Base-by-base conservation (phyloP, 2,329 filamentous ascomycete genomes). In the Botrytis deweyae region DNA sequence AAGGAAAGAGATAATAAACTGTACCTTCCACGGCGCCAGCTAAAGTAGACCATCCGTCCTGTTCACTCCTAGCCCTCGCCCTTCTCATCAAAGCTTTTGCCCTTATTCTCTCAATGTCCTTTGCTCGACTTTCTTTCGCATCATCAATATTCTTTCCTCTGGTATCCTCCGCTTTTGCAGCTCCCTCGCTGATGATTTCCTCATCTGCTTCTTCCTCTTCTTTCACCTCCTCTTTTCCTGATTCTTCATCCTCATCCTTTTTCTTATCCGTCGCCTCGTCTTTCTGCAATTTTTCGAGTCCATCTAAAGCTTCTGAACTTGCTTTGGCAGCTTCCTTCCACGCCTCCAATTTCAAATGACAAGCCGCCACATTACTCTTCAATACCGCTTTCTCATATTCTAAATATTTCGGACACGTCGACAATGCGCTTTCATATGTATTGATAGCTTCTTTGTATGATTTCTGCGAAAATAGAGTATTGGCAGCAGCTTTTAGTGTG, bases 371-470 rank as follows among this genome's bases (percentile, higher is more conserved):
- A 84, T 98, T 98, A 81, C 92, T 94, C 74, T 91, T 90, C 9
- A 98, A 86, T 16, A 98, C 93, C 40, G 95, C 94, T 76, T 95
- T 87, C 78, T 97, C 94, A 83, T 93, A 97, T 81, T 95, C 90
- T 40, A 97, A 88, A 81, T 97, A 97, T 76, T 89, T 91, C 2
- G 95, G 95, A 79, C 93, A 95, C 12, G 90, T 88, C 20, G 89
- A 87, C 4, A 97, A 86, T 36, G 96, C 95, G 77, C 92, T 89
- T 79, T 94, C 91, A 83, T 98, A 98, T 75, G 88, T 91, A 77
- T 90, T 88, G 76, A 98, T 91, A 59, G 95, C 95, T 76, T 91
- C 90, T 73, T 91, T 88, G 83, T 92, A 96, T 75, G 90, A 88
- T 61, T 88, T 88, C 4, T 88, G 87, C 1, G 87, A 85, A 83